Evolutionary conservation across 1,139 yeast species (phyloP), one percentile per base, ranked within the genome.

Genomic region (Hyphopichia pseudoburtonii): DNA sequence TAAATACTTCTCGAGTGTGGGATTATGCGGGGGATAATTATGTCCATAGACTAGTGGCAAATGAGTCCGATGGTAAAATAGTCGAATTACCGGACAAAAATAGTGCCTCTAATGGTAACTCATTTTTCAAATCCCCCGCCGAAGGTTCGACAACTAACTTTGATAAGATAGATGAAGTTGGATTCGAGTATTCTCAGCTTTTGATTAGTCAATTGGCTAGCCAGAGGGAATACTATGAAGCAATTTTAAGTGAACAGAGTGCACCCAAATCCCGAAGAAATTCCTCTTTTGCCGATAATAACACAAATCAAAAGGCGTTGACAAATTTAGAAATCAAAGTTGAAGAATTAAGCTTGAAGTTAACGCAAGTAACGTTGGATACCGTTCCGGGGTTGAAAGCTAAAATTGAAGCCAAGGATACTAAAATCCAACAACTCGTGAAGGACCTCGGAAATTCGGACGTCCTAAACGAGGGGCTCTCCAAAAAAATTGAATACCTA

Each of bases 1-100:
- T 86, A 32, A 66, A 71, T 14, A 79, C 95, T 0, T 94, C 90
- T 43, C 67, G 97, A 34, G 96, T 90, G 2, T 90, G 97, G 97
- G 97, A 90, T 57, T 90, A 90, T 57, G 90, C 92, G 0, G 92
- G 92, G 1, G 97, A 90, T 55, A 82, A 81, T 45, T 90, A 89
- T 57, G 97, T 90, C 5, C 97, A 90, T 61, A 66, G 97, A 36
- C 63, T 90, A 32, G 75, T 90, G 3, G 87, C 90, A 42, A 88
- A 87, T 59, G 92, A 87, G 52, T 71, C 83, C 0, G 96, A 87
- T 56, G 96, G 96, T 0, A 87, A 87, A 49, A 58, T 87, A 22
- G 94, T 87, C 3, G 95, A 87, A 54, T 65, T 86, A 22, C 71
- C 76, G 0, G 75, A 69, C 19, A 71, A 70, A 32, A 49, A 44